These are phyloP conservation scores for Hymenochaete sp. DNA, from an alignment of 1,284 basidiomycete species.

Conservation along the genomic window DNA sequence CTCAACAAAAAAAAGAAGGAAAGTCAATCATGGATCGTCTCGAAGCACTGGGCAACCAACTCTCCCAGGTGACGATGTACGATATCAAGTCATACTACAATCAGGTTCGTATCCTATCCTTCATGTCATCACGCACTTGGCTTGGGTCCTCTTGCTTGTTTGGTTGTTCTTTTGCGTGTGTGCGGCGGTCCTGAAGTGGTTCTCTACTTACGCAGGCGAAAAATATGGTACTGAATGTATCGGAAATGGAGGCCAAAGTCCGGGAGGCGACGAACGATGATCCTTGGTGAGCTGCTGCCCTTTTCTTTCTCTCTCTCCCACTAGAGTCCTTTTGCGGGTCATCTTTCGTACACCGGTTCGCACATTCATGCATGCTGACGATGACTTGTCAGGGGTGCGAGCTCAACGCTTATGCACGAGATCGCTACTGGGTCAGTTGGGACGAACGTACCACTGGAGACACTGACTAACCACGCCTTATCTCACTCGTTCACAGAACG, in stretches of 20 bases:
- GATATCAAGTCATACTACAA: conserved; percentile 92
- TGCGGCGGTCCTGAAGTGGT: neutral
- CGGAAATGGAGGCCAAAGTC: conserved; percentile 97
- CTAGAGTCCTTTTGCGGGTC: neutral
- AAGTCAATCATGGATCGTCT: conserved; percentile 34
- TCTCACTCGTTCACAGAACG: conserved; percentile 43
- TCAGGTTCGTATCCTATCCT: conserved; percentile 45
- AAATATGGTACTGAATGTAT: conserved; percentile 89
- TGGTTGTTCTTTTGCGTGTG: neutral
- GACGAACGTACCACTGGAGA: neutral
- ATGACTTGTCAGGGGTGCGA: conserved; percentile 76
- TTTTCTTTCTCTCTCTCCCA: conserved; percentile 12
- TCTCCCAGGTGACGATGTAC: conserved; percentile 79
- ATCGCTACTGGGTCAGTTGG: conserved; percentile 84
- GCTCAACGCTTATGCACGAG: conserved; percentile 97
- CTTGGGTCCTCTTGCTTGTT: too few relatives aligned
- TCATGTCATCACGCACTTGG: conserved; percentile 3
- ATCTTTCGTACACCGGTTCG: neutral
- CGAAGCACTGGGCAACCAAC: conserved; percentile 55
- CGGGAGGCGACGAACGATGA: conserved; percentile 97
- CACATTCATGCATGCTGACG: conserved; percentile 7
- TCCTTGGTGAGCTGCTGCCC: conserved; percentile 61
- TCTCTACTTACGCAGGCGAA: conserved; percentile 48
- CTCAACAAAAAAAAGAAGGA: too few relatives aligned
- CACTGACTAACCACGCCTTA: neutral